These are phyloP conservation scores for Solanum pinnatisectum DNA, from an alignment of 257 asterid species.

Conservation along the genomic window DNA sequence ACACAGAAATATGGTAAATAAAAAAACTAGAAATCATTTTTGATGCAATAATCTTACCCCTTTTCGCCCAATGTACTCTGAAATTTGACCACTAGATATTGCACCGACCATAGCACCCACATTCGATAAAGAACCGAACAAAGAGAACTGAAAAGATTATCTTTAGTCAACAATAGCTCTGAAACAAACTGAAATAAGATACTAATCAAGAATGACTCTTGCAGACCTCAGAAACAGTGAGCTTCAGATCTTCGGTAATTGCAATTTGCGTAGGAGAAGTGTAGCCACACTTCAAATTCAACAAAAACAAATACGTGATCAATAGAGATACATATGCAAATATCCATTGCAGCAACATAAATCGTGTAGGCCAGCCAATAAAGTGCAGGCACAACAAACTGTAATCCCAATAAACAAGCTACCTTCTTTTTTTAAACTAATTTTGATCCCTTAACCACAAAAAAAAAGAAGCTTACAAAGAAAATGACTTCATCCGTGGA, in stretches of 20 bases:
- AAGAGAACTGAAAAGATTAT: constrained; percentile 52
- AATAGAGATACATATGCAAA: constrained; percentile 1
- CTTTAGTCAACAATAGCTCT: not conserved
- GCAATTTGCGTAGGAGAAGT: constrained; percentile 84
- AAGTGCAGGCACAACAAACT: not conserved
- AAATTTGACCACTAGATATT: constrained; percentile 90
- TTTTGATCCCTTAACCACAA: not conserved
- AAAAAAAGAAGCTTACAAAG: not conserved
- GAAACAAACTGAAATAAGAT: not conserved
- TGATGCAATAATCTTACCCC: constrained; percentile 40
- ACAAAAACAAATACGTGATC: constrained; percentile 11
- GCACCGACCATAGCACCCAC: constrained; percentile 99
- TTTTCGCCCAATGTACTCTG: constrained; percentile 91
- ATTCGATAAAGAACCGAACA: constrained; percentile 81
- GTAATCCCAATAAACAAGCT: not conserved
- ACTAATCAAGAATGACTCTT: not conserved
- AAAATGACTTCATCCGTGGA: not conserved
- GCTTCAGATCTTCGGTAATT: constrained; percentile 52
- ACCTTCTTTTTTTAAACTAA: not conserved
- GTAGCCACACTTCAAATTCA: constrained; percentile 60
- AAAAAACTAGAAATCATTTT: not conserved
- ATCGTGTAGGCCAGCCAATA: not conserved
- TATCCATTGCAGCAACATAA: not conserved
- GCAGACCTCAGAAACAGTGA: constrained; percentile 68
- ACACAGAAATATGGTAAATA: not conserved